phyloP scores from a whole-genome alignment of 1,139 yeast genomes.

The Arxiozyma bovina region DNA sequence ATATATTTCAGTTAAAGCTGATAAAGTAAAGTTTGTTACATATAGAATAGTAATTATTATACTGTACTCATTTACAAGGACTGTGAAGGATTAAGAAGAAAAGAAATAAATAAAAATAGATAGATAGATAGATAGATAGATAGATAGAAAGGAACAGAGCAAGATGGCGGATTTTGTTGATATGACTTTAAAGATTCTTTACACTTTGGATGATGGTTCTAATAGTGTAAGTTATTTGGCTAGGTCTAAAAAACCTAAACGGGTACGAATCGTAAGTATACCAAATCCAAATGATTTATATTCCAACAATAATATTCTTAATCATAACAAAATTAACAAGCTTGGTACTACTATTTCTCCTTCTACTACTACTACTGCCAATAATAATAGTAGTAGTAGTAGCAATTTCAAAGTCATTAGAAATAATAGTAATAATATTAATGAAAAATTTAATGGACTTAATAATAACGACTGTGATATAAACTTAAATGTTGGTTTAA shows the following conservation, averaged over 20 bases:
- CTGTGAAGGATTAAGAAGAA: too few relatives aligned
- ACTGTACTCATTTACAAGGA: too few relatives aligned
- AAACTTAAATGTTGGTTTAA: slow-evolving; percentile 23
- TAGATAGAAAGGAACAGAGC: background rate
- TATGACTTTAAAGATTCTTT: slow-evolving; percentile 30
- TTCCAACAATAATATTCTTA: slow-evolving; percentile 1
- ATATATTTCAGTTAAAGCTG: too few relatives aligned
- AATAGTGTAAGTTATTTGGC: slow-evolving; percentile 24
- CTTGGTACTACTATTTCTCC: background rate
- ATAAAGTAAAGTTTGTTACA: too few relatives aligned
- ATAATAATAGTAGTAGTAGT: background rate
- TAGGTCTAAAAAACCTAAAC: slow-evolving; percentile 23
- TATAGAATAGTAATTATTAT: too few relatives aligned
- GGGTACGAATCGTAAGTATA: slow-evolving; percentile 22
- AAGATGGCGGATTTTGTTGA: slow-evolving; percentile 16
- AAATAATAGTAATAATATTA: background rate
- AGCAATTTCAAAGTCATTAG: background rate
- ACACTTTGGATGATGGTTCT: slow-evolving; percentile 27
- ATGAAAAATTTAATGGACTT: background rate
- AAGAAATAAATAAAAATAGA: background rate
- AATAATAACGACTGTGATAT: slow-evolving; percentile 3
- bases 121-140: background rate
- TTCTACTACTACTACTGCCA: background rate
- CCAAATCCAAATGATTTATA: slow-evolving; percentile 16
- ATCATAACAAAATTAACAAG: background rate